These are phyloP conservation scores for Pilaira anomala DNA, from an alignment of 192 early-diverging fungal species.

Conservation along the genomic window DNA sequence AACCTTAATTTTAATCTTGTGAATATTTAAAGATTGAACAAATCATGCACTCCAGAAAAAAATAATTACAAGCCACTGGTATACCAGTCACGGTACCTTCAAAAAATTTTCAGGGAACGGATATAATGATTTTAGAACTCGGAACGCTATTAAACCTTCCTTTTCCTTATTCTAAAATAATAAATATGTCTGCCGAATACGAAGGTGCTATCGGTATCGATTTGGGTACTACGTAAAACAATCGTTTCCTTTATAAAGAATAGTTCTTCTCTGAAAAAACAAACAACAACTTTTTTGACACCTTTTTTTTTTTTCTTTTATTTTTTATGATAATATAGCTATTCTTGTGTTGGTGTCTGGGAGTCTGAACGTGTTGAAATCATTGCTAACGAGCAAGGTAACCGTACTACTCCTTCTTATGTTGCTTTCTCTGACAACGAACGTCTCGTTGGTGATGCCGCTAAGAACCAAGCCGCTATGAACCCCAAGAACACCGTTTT, in stretches of 20 bases:
- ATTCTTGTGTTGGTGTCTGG: constrained; percentile 87
- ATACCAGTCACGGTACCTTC: not conserved
- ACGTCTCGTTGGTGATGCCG: constrained; percentile 83
- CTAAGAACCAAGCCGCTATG: constrained; percentile 89
- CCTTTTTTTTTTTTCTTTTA: constrained; percentile 3
- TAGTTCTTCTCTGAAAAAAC: too few relatives aligned
- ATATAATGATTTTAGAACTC: not conserved
- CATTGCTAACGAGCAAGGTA: constrained; percentile 90
- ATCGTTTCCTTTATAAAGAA: not conserved
- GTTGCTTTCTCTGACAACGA: constrained; percentile 79
- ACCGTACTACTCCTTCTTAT: constrained; percentile 85
- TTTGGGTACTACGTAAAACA: constrained; percentile 53
- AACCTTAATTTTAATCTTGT: too few relatives aligned
- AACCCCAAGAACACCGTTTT: constrained; percentile 91
- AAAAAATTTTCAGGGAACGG: not conserved
- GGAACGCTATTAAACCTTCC: constrained; percentile 8
- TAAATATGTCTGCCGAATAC: constrained; percentile 37
- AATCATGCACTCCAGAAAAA: too few relatives aligned
- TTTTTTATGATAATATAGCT: constrained; percentile 93
- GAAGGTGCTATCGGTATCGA: constrained; percentile 42
- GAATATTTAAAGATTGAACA: too few relatives aligned
- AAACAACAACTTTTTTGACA: constrained; percentile 40
- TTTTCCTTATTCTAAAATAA: constrained; percentile 26
- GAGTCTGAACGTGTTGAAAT: constrained; percentile 96
- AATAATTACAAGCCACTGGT: not conserved